Percentiles rank a stretch among this genome's conserved stretches.
Conservation (phyloP, 1,284 basidiomycete species). For the Tilletia indica region DNA sequence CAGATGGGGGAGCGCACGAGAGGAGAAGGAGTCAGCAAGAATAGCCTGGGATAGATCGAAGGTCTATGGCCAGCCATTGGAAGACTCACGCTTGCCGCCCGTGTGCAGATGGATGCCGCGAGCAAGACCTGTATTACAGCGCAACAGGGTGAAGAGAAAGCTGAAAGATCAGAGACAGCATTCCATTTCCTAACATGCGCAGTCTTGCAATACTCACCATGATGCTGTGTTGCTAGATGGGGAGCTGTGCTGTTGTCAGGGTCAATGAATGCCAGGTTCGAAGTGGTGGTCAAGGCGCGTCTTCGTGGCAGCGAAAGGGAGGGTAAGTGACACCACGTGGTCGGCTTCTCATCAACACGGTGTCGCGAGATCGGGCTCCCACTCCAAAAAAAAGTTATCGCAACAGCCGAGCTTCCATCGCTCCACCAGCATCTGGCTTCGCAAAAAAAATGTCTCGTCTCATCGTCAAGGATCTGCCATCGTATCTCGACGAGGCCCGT, state of each 20-base stretch:
- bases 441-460: conserved; percentile 69
- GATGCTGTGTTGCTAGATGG: neutral
- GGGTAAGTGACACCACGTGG: neutral
- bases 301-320: neutral
- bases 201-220: conserved; percentile 6
- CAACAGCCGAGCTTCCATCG: too few species aligned
- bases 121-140: conserved; percentile 70
- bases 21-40: conserved; percentile 7
- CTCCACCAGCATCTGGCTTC: neutral
- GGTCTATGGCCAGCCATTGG: neutral
- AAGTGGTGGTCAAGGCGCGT: conserved; percentile 11
- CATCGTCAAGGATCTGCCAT: conserved; percentile 83
- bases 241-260: neutral
- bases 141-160: neutral
- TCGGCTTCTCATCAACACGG: neutral
- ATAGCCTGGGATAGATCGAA: neutral
- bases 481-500: conserved; percentile 68
- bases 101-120: conserved; percentile 89
- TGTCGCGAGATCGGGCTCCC: conserved; percentile 5
- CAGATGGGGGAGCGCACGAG: neutral
- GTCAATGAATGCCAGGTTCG: neutral
- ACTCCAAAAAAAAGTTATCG: too few species aligned
- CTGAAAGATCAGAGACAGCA: neutral
- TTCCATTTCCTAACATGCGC: neutral
- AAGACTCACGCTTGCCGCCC: conserved; percentile 76